Percentiles rank a stretch among this genome's conserved stretches.
These are phyloP conservation scores for Sporothrix inflata DNA, from an alignment of 2,329 filamentous ascomycete species.

Conservation along the genomic window DNA sequence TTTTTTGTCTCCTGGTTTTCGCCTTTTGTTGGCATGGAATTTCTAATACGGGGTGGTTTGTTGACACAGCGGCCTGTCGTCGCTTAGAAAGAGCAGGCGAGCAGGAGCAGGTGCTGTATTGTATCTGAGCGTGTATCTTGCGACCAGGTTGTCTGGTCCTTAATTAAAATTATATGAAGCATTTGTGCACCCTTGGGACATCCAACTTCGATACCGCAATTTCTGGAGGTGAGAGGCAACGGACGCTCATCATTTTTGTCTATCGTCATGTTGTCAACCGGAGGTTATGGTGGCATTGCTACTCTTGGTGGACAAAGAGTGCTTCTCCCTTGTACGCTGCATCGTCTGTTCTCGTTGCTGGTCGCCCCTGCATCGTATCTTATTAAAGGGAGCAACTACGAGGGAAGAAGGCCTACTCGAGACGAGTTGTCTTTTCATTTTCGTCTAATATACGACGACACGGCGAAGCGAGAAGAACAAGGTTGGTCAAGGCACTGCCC, in stretches of 20 bases:
- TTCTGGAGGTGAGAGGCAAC: neutral
- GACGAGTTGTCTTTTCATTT: neutral
- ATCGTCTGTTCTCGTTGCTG: neutral
- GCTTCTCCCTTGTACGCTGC: neutral
- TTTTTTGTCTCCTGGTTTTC: neutral
- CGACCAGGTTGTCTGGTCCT: neutral
- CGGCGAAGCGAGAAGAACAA: neutral
- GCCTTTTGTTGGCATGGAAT: neutral
- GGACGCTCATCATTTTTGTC: neutral
- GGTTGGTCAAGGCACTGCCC: neutral
- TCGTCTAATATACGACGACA: neutral
- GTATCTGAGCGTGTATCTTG: neutral
- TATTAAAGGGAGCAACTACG: neutral
- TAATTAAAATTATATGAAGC: neutral
- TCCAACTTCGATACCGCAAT: neutral
- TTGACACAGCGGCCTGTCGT: neutral
- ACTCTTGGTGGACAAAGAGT: neutral
- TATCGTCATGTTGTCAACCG: neutral
- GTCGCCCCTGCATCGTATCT: neutral
- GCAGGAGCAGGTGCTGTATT: neutral
- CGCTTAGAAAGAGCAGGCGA: neutral
- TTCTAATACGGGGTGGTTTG: neutral
- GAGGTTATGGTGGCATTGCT: neutral
- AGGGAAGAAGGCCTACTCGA: neutral
- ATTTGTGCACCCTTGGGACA: neutral